Evolutionary conservation across 305 asterid genomes (phyloP), one percentile per base, ranked within the genome.

Genomic region (Andrographis paniculata): DNA sequence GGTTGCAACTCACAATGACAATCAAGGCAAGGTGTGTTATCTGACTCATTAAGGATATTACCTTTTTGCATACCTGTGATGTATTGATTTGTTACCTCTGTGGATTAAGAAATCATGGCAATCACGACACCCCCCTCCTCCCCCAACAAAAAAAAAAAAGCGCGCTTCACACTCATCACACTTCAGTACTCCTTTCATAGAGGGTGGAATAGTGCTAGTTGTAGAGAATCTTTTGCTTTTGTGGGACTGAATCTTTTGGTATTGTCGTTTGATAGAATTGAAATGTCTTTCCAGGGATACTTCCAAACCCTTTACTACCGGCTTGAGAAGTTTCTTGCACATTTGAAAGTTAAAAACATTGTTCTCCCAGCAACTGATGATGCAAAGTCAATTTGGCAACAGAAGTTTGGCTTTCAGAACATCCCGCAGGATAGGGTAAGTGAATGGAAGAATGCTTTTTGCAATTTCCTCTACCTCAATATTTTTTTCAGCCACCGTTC

Each of bases 331-430:
- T 60, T 91, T 71, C 78, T 91, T 19, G 79, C 94, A 3, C 83
- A 65, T 61, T 57, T 91, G 76, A 69, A 73, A n/a, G 75, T 91
- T 11, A 79, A 72, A 60, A 72, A 70, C 50, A 65, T 80, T 51
- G 92, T 91, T 47, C 96, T 91, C 65, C 99, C 99, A 18, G 94
- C 95, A 41, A 71, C 95, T 13, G 87, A 78, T 13, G 94, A 78
- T 60, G 95, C 92, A 23, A 79, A 73, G 58, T 73, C 95, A 50
- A 91, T 91, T 50, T 91, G 99, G 99, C 80, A 81, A 8, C 65
- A 86, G 27, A 86, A 81, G 71, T 91, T 91, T 75, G 92, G 94
- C 35, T 91, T 91, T 55, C 22, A 43, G 45, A 69, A 71, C 71
- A 73, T 86, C 6, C 69, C 87, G 13, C 65, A 62, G 20, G 83